These are phyloP conservation scores for Kokia cookei DNA, from an alignment of 441 rosid species.

Conservation along the genomic window DNA sequence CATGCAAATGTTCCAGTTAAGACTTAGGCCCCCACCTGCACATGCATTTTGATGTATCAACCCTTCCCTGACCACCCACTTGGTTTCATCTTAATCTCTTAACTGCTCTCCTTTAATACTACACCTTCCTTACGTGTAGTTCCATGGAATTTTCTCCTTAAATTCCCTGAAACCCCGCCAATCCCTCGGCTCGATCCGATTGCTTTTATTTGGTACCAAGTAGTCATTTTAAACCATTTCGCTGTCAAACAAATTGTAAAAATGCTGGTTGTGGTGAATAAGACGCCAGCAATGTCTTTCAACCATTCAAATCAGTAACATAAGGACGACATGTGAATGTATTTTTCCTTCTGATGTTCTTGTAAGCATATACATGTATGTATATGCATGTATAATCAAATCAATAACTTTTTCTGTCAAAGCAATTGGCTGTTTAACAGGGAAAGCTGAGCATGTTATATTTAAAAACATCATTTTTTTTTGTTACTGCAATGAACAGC, in stretches of 20 bases:
- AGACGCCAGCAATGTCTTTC: background rate
- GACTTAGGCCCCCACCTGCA: constrained; percentile 42
- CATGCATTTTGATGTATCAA: constrained; percentile 28
- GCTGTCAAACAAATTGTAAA: background rate
- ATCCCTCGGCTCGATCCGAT: background rate
- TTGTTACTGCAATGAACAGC: background rate
- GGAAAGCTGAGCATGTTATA: background rate
- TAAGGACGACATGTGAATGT: background rate
- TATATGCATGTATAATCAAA: too few species aligned
- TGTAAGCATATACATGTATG: too few species aligned
- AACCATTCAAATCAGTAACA: background rate
- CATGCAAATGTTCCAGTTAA: constrained; percentile 60
- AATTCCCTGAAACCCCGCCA: constrained; percentile 6
- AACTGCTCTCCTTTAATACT: background rate
- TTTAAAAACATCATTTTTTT: background rate
- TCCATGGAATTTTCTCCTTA: background rate
- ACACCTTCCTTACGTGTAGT: constrained; percentile 7
- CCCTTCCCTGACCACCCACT: background rate
- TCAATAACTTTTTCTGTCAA: too few species aligned
- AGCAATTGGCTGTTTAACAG: too few species aligned
- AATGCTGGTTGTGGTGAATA: background rate
- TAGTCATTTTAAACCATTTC: background rate
- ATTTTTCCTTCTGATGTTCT: too few species aligned
- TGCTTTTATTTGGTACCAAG: constrained; percentile 5
- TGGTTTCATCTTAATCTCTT: background rate